Base-by-base conservation (phyloP, 2,329 filamentous ascomycete species). In the Beauveria sp. region DNA sequence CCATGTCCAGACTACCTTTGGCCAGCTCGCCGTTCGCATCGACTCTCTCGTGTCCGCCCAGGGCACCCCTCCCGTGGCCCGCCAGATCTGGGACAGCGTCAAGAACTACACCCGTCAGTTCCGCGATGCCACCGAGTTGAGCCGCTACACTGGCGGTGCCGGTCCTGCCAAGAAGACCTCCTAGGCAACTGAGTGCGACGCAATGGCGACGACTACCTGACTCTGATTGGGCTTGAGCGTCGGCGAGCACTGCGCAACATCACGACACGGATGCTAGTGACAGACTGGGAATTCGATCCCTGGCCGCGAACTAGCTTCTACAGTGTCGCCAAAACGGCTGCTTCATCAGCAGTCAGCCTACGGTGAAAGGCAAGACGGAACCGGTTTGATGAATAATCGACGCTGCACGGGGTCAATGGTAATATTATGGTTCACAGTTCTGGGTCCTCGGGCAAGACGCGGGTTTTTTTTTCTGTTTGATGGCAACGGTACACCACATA, bases 1-100 rank as follows among this genome's bases (percentile, higher is more conserved):
- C 66, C 96, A 98, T 71, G 90, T 98, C n/a, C 91, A 96, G 80
- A 85, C 83, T 69, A 87, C 90, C 53, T 88, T 97, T 71, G 79
- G 81, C 65, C 83, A 88, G 68, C 77, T 93, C 61, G 86, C 85
- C 70, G 86, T 88, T 60, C 85, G 90, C 67, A 79, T 93, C 64
- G 93, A 98, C 75, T 88, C 89, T 64, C 80, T 91, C 54, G 85
- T 95, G 61, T 89, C 91, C 59, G 89, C 91, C 70, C 93, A 96
- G 81, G 90, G 88, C 73, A 92, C 89, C 18, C 92, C 92, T 30
- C 92, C 93, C 1, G 86, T 80, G 28, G 89, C 87, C 61, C 85
- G 90, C 69, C 86, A 93, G 72, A 84, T 82, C 58, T 98, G 93
- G 93, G 88, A 89, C 61, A 81, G 78, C 45, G 79, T 91, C 76